A percentile compares a stretch with the other conserved stretches of the same genome.
These are phyloP conservation scores for Pachyrhizus erosus DNA, from an alignment of 306 rosid genomes.

Conservation along the genomic window DNA sequence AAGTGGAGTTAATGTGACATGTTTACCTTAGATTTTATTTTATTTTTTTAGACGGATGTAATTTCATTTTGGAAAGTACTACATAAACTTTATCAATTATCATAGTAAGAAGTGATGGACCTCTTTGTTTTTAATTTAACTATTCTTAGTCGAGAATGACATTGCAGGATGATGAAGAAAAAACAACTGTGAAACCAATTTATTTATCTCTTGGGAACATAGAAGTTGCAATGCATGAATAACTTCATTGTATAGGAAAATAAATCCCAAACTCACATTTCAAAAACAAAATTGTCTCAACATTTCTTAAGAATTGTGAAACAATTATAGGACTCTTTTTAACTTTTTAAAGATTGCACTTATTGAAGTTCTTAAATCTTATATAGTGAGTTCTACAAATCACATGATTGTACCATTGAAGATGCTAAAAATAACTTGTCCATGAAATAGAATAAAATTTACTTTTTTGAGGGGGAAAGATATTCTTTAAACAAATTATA, in stretches of 20 bases:
- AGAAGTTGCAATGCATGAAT: not conserved
- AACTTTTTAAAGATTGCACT: not conserved
- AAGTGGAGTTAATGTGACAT: not conserved
- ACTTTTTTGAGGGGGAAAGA: not conserved
- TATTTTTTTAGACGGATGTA: not conserved
- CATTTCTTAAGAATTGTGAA: not conserved
- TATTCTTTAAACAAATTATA: conserved; percentile 11
- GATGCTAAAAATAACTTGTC: not conserved
- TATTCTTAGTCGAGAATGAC: not conserved
- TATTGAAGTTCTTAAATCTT: not conserved
- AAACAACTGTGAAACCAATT: not conserved
- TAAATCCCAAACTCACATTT: not conserved
- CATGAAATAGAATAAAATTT: not conserved
- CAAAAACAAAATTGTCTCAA: not conserved
- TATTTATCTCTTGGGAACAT: not conserved
- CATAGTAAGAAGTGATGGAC: not conserved
- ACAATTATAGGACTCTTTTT: not conserved
- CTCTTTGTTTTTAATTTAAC: not conserved
- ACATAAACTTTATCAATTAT: not conserved
- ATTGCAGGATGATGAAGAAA: not conserved
- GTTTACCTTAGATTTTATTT: not conserved
- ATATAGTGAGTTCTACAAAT: not conserved
- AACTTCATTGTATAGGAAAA: not conserved
- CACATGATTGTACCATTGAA: not conserved
- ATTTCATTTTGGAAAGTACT: not conserved